A percentile compares a stretch with the other conserved stretches of the same genome.
These are phyloP conservation scores for Geoglossum cookeanum DNA, from an alignment of 2,329 filamentous ascomycete species.

Conservation along the genomic window DNA sequence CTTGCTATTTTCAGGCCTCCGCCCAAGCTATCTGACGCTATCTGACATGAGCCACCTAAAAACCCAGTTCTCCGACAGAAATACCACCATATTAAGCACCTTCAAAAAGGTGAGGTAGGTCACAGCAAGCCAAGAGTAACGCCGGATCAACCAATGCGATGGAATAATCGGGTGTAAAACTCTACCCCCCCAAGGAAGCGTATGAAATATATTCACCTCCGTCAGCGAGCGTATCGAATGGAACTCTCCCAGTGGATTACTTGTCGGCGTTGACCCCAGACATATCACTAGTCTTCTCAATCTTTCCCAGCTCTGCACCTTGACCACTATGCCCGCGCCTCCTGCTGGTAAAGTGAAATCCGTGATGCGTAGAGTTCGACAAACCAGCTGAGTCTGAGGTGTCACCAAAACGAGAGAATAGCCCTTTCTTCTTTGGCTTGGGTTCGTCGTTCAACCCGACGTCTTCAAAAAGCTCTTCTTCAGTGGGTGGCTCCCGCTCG, in stretches of 20 bases:
- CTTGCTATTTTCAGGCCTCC: background rate
- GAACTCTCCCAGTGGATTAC: background rate
- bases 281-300: constrained; percentile 20
- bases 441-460: constrained; percentile 68
- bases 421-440: constrained; percentile 54
- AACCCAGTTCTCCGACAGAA: background rate
- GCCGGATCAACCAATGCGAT: background rate
- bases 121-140: background rate
- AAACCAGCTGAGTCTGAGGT: constrained; percentile 14
- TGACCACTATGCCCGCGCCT: constrained; percentile 54
- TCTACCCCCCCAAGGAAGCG: background rate
- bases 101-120: background rate
- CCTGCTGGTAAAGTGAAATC: constrained; percentile 50
- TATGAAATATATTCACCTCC: background rate
- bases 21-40: background rate
- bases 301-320: constrained; percentile 50
- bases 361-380: constrained; percentile 28
- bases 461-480: constrained; percentile 75
- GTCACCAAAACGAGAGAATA: constrained; percentile 68
- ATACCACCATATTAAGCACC: background rate
- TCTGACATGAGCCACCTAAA: background rate
- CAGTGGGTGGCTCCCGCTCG: constrained; percentile 41
- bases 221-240: background rate
- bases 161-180: background rate
- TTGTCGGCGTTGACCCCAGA: background rate